Conservation (phyloP, 176 grass and related monocot species). For the Oryza glumipatula region DNA sequence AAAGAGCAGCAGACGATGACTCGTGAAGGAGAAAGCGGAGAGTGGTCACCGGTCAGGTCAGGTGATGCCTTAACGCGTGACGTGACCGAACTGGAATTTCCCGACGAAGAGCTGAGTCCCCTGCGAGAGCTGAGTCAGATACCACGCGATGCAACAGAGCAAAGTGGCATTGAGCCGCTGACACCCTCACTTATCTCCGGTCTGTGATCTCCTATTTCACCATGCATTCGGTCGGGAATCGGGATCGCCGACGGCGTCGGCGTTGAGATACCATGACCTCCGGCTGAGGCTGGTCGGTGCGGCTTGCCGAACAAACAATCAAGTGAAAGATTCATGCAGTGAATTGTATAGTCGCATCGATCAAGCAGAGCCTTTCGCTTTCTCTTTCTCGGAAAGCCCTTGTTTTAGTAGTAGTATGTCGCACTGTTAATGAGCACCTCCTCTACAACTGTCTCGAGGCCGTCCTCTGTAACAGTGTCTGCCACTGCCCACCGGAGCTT, state of each 20-base stretch:
- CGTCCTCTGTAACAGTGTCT: slow-evolving; percentile 1
- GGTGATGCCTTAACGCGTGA: slow-evolving; percentile 1
- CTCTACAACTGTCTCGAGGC: neutral
- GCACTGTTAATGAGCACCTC: neutral
- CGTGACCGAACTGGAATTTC: slow-evolving; percentile 31
- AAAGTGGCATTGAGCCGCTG: neutral
- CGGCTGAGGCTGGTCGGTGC: neutral
- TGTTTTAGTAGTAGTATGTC: neutral
- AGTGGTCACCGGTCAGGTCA: slow-evolving; percentile 26
- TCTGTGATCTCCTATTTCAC: neutral
- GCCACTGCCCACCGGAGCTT: slow-evolving; percentile 31
- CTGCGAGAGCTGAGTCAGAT: slow-evolving; percentile 26
- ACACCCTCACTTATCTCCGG: neutral
- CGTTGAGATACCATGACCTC: neutral
- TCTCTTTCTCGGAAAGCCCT: neutral
- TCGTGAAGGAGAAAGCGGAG: slow-evolving; percentile 28
- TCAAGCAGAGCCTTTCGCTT: neutral
- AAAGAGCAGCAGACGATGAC: slow-evolving; percentile 23
- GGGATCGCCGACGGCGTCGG: neutral
- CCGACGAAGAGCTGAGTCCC: neutral
- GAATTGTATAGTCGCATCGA: neutral
- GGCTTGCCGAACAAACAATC: neutral
- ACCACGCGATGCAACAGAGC: slow-evolving; percentile 32
- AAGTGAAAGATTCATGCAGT: neutral
- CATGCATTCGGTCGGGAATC: neutral